Conservation (phyloP, 345 rosid species). For the Eucalyptus regnans region DNA sequence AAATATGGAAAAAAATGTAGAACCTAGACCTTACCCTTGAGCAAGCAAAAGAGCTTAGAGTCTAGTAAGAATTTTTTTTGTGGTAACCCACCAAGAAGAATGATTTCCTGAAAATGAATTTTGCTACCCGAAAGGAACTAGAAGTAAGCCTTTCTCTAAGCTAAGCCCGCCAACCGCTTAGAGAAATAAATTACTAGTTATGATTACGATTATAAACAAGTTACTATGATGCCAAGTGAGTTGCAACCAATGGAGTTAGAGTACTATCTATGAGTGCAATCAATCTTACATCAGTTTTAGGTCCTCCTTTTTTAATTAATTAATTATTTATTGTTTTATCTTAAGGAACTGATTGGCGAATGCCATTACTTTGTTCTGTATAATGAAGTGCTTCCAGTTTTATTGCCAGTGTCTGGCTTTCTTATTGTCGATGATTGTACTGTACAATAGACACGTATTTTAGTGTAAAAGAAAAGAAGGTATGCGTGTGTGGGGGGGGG, state of each 20-base stretch:
- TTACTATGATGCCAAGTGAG: not conserved
- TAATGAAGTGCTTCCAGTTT: not conserved
- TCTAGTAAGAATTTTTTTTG: not conserved
- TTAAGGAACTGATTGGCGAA: not conserved
- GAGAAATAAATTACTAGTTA: not conserved
- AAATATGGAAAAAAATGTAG: not conserved
- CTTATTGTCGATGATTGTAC: not conserved
- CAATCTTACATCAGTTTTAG: not conserved
- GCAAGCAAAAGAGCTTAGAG: not conserved
- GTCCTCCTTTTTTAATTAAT: not conserved
- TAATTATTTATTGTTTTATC: not conserved
- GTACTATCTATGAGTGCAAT: not conserved
- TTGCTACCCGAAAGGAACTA: not conserved
- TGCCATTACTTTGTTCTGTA: not conserved
- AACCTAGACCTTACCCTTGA: not conserved
- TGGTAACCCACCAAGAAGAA: not conserved
- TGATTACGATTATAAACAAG: not conserved
- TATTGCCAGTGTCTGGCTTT: not conserved
- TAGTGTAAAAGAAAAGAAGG: not conserved
- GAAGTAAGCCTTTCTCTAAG: not conserved
- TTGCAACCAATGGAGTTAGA: not conserved
- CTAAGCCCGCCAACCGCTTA: not conserved
- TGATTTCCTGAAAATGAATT: not conserved
- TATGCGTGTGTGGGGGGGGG: not conserved
- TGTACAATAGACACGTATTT: not conserved